Evolutionary conservation across 2,329 filamentous ascomycete genomes (phyloP).

Genomic region (Colletotrichum navitas): DNA sequence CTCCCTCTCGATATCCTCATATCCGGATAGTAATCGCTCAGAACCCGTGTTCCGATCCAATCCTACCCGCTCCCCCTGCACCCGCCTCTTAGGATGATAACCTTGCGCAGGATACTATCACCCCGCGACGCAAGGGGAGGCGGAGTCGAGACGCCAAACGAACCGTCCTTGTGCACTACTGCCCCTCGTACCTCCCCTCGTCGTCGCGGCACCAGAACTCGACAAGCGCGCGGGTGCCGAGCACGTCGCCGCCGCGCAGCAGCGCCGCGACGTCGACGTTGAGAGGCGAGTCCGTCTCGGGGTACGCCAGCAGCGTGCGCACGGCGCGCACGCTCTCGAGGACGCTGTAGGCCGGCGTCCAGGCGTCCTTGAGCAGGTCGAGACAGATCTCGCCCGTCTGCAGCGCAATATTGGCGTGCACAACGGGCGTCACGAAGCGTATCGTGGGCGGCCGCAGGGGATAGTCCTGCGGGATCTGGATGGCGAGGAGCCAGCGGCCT

Average conservation of each 20-base stretch:
- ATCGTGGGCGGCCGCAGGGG: constrained; percentile 83
- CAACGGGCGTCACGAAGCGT: constrained; percentile 84
- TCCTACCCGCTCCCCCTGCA: neutral
- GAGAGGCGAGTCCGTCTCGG: constrained; percentile 80
- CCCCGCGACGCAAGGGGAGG: neutral
- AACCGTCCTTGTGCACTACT: constrained; percentile 42
- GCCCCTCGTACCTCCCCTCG: constrained; percentile 63
- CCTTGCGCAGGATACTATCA: neutral
- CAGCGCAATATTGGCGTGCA: constrained; percentile 82
- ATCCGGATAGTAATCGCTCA: neutral
- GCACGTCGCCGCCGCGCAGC: constrained; percentile 73
- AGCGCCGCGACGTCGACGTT: constrained; percentile 84
- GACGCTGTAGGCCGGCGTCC: constrained; percentile 89
- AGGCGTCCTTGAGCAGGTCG: constrained; percentile 82
- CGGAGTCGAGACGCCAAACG: neutral
- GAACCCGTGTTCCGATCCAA: neutral
- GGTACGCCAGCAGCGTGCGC: constrained; percentile 75
- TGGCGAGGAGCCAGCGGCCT: constrained; percentile 86
- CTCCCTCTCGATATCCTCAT: neutral
- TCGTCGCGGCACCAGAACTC: constrained; percentile 72
- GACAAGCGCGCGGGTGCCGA: constrained; percentile 78
- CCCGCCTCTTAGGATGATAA: neutral
- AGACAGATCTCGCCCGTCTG: constrained; percentile 92
- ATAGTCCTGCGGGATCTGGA: constrained; percentile 82
- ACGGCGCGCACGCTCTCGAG: constrained; percentile 79